Evolutionary conservation across 148 eudicot species (phyloP), one percentile per base, ranked within the genome.

Genomic region (Cornus kousa): DNA sequence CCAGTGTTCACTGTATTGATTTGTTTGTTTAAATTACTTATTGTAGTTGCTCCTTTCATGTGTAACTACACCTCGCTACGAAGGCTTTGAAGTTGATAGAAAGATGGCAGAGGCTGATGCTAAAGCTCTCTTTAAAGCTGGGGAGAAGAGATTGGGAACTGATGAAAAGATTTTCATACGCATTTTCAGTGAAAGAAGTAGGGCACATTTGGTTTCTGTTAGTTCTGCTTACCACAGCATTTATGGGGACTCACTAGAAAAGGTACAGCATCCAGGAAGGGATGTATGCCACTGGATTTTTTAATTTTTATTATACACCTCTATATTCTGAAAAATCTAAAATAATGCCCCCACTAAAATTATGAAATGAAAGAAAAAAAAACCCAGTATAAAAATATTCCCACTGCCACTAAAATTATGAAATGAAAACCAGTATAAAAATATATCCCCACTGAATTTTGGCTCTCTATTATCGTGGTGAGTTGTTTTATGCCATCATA

Each of bases 101-200:
- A 71, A 48, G 74, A 84, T 87, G 77, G 92, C 77, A 67, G 94
- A 89, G 57, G 85, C 82, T 71, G 99, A 93, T 82, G 97, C 98
- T 74, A 93, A 83, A 77, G 79, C 87, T 66, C 93, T 96, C 50
- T 90, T 62, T 78, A 92, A 84, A 82, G 99, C 99, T 31, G 99
- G 97, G 82, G 99, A 96, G 85, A 96, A 89, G 85, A 93, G 71
- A 74, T 22, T 90, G 76, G 99, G 98, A 75, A 96, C 98, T 59
- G 99, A 96, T 76, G 97, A 93, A 84, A 76, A 82, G 79, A 88
- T 90, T 55, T 93, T 96, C 80, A 89, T 88, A 35, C 80, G 87
- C 77, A 76, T 92, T 73, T 93, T 96, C 67, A 84, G 87, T 74
- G 92, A 90, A 86, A 89, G 97, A 82, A 93, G 97, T 76, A 75